phyloP scores from a whole-genome alignment of 495 filamentous ascomycete species.

The Podospora pseudocomata region DNA sequence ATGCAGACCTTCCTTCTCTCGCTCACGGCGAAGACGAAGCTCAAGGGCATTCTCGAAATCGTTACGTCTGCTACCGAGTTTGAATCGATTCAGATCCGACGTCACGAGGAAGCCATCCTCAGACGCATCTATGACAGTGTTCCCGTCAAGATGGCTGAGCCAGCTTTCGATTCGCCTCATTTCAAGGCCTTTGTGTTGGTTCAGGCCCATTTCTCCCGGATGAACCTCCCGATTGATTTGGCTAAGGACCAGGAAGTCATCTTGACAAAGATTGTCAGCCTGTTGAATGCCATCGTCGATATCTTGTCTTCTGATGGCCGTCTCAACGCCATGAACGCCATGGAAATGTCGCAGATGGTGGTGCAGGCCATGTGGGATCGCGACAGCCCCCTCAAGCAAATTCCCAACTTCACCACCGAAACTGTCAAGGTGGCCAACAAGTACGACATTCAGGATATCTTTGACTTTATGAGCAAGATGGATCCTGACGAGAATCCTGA shows the following conservation, averaged over 20 bases:
- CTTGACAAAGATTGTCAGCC: slow-evolving; percentile 75
- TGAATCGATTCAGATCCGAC: slow-evolving; percentile 87
- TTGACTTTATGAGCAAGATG: slow-evolving; percentile 99
- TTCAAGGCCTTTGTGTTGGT: slow-evolving; percentile 97
- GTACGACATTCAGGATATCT: slow-evolving; percentile 79
- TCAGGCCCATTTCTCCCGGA: slow-evolving; percentile 94
- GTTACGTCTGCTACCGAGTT: slow-evolving; percentile 97
- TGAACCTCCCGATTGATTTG: slow-evolving; percentile 95
- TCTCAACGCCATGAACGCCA: slow-evolving; percentile 93
- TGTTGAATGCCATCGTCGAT: slow-evolving; percentile 89
- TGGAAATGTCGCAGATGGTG: slow-evolving; percentile 99
- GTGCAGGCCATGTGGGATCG: slow-evolving; percentile 99
- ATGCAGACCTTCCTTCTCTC: slow-evolving; percentile 99
- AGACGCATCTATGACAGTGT: slow-evolving; percentile 90
- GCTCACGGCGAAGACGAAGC: slow-evolving; percentile 77
- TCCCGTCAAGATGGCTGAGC: slow-evolving; percentile 88
- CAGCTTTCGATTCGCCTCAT: slow-evolving; percentile 86
- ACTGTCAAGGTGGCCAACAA: slow-evolving; percentile 80
- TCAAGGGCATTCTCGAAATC: slow-evolving; percentile 95
- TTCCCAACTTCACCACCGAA: slow-evolving; percentile 86
- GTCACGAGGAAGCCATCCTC: slow-evolving; percentile 86
- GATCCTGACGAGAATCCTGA: slow-evolving; percentile 84
- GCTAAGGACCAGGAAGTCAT: slow-evolving; percentile 94
- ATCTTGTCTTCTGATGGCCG: slow-evolving; percentile 95
- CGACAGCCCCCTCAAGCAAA: slow-evolving; percentile 94